Base-by-base conservation (phyloP, 495 filamentous ascomycete species). In the Xylaria palmicola region DNA sequence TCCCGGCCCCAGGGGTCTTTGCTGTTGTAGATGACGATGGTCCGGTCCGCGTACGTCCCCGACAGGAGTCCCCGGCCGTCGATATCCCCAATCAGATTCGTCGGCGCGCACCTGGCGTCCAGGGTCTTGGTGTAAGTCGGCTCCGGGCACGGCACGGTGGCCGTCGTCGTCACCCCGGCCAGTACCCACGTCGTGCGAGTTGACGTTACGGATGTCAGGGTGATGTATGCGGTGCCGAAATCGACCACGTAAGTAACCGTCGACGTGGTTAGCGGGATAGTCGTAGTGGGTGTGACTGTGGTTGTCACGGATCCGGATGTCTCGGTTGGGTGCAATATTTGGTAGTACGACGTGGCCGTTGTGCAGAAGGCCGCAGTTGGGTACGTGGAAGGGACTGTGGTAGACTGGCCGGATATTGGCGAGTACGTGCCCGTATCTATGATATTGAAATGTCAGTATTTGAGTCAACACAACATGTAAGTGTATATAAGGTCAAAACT, bases 71-170 rank as follows among this genome's bases (percentile, higher is more conserved):
- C 68, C 32, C 29, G 26, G 45, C 63, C 64, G 27, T 40, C 52
- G 6, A 71, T 59, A 29, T 58, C 54, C 2, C 56, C 48, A 10
- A 71, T 45, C 8, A 71, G 43, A 26, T 68, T 71, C 22, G 66
- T 68, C 0, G 68, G 68, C 27, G 61, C 66, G 41, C 68, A 71
- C 37, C 66, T 66, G 4, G 68, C 66, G 2, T 64, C 66, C 15
- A 59, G 53, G 0, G 68, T 71, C n/a, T 59, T 65, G 4, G 68
- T 71, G 1, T 58, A 52, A 1, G 66, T 65, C 9, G 19, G 13
- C 32, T 40, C 50, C 15, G 50, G 19, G n/a, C 50, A 53, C 12
- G 19, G 32, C 20, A 53, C 50, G 37, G 50, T 53, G 50, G n/a
- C 19, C 0, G 50, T 53, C 10, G 50, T 40, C 1, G 34, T 53